Percentiles rank a stretch among this genome's conserved stretches.
phyloP scores from a whole-genome alignment of 1,139 yeast genomes.

The Scheffersomyces parashehatae region DNA sequence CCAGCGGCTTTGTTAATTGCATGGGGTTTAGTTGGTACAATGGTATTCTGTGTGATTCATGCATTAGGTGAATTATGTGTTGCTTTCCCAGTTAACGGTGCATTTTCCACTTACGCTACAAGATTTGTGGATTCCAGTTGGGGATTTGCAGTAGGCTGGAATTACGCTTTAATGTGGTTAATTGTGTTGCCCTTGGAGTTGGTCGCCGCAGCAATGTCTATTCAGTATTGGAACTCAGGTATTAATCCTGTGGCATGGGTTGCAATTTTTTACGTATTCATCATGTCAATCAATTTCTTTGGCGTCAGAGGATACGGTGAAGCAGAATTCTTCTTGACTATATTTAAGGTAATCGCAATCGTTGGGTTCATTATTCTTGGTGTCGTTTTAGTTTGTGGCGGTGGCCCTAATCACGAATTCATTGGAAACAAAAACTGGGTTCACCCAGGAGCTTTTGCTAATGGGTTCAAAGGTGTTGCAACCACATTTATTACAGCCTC shows the following conservation, averaged over 20 bases:
- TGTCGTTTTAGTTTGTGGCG: conserved; percentile 43
- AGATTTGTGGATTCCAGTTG: conserved; percentile 64
- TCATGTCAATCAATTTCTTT: conserved; percentile 39
- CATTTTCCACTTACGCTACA: conserved; percentile 56
- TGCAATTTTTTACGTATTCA: conserved; percentile 38
- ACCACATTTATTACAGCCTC: conserved; percentile 86
- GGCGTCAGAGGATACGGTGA: conserved; percentile 51
- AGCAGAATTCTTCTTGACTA: conserved; percentile 42
- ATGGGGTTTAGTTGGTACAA: conserved; percentile 52
- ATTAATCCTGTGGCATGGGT: conserved; percentile 48
- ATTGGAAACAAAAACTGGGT: conserved; percentile 55
- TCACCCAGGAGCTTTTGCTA: conserved; percentile 49
- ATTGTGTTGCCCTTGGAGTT: conserved; percentile 46
- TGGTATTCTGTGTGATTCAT: conserved; percentile 54
- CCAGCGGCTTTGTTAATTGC: conserved; percentile 78
- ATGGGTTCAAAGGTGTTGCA: conserved; percentile 76
- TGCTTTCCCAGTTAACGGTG: conserved; percentile 62
- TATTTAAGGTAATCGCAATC: conserved; percentile 45
- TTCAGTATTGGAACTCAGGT: conserved; percentile 39
- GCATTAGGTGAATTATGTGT: conserved; percentile 64
- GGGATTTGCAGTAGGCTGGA: conserved; percentile 52
- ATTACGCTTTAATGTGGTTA: conserved; percentile 45
- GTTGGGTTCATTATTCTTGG: conserved; percentile 44
- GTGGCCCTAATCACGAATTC: conserved; percentile 50
- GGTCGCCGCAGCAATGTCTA: conserved; percentile 45